These are phyloP conservation scores for Saccharomycopsis synnaedendra DNA, from an alignment of 805 yeast species.

Conservation along the genomic window DNA sequence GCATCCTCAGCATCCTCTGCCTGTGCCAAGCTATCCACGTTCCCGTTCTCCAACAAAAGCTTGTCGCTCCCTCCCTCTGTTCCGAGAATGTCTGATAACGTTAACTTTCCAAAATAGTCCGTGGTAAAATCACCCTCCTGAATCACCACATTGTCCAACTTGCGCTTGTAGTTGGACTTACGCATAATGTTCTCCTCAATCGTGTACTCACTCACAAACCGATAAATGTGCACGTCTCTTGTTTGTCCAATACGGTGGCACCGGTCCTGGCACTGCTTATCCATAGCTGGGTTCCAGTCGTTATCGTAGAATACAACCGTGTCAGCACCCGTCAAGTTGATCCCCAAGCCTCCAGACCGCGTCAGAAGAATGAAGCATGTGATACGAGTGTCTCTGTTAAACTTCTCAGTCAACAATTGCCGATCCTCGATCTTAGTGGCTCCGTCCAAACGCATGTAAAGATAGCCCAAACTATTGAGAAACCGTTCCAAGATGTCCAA, in stretches of 20 bases:
- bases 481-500: conserved; percentile 89
- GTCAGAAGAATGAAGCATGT: conserved; percentile 90
- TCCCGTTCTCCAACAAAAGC: conserved; percentile 25
- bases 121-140: conserved; percentile 98
- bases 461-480: conserved; percentile 85
- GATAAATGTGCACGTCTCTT: conserved; percentile 92
- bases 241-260: conserved; percentile 99
- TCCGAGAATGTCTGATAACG: conserved; percentile 78
- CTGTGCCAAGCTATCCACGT: conserved; percentile 61
- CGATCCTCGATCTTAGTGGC: conserved; percentile 96
- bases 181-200: conserved; percentile 90
- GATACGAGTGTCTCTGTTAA: conserved; percentile 74
- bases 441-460: conserved; percentile 93
- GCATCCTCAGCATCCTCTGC: conserved; percentile 94
- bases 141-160: conserved; percentile 86
- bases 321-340: conserved; percentile 96
- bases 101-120: conserved; percentile 81
- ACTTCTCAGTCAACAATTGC: conserved; percentile 85
- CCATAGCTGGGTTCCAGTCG: conserved; percentile 99
- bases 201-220: conserved; percentile 92
- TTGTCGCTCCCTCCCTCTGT: conserved; percentile 16
- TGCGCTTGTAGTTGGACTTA: conserved; percentile 91
- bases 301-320: conserved; percentile 97
- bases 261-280: conserved; percentile 97
- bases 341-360: conserved; percentile 97